Base-by-base conservation (phyloP, 352 stramenopile species). In the Phytopythium vexans region DNA sequence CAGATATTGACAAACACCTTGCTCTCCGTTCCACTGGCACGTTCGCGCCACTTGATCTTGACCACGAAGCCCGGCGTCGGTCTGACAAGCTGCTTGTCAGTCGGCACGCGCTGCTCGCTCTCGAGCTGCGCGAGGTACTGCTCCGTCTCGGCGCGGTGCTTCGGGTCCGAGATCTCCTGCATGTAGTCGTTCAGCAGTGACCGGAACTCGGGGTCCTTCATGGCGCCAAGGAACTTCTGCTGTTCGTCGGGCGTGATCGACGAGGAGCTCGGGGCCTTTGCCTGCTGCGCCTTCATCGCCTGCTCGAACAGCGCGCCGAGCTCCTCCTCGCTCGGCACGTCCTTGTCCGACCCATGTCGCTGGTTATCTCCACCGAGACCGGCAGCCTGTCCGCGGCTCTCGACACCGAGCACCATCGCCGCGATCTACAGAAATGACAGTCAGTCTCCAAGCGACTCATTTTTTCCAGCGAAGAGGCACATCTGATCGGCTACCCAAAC, bases 1-100 rank as follows among this genome's bases (percentile, higher is more conserved):
- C 95, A 97, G 4, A 98, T 71, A 63, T 98, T 98, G 46, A 98
- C 64, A 64, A 98, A 98, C n/a, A 97, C 39, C 63, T 97, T 97
- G 21, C 58, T 60, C 7, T 74, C 64, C 0, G 21, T 31, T 10
- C 21, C 21, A 27, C 8, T 41, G 6, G 33, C 33, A 2, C n/a
- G 32, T 0, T 32, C 27, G 0, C 52, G 40, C 66, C 80, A 90
- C 49, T 81, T 85, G 45, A 75, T 85, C 66, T 98, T 98, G 52
- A 98, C 72, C 16, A 97, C 91, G 52, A 98, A 98, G 6, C 88
- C 89, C 3, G 85, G 65, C 40, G 54, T 69, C 0, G 94, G 92
- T 36, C 83, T 81, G 43, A 98, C 77, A 1, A 98, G 60, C 27
- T 87, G 63, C 64, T 97, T 97, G 60, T 94, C 78, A 9, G 70